Evolutionary conservation across 176 grass and related monocot species (phyloP).

Genomic region (Lolium multiflorum): DNA sequence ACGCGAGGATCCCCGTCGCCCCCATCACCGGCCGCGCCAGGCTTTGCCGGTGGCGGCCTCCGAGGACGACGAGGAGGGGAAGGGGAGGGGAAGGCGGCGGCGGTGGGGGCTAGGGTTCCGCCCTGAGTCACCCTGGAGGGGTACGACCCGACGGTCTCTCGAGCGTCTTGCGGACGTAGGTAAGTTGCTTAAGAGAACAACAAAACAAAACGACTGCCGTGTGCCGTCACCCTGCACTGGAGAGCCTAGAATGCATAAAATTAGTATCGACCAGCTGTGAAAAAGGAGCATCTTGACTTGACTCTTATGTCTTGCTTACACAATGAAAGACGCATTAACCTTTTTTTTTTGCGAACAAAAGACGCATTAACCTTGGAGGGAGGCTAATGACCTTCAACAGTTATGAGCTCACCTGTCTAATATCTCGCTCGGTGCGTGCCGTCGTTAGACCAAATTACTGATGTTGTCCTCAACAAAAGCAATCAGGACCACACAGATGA

Average conservation of each 20-base stretch:
- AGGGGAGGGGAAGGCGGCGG: too few species aligned
- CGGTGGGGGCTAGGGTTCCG: too few species aligned
- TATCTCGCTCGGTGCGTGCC: constrained; percentile 5
- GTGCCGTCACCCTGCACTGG: neutral
- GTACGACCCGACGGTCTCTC: too few species aligned
- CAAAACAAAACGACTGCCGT: neutral
- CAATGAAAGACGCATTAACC: neutral
- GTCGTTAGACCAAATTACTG: constrained; percentile 2
- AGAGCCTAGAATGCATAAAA: neutral
- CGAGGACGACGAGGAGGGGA: too few species aligned
- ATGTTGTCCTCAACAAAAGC: neutral
- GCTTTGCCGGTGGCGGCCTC: too few species aligned
- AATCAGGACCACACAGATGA: constrained; percentile 5
- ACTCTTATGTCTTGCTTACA: neutral
- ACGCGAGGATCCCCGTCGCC: too few species aligned
- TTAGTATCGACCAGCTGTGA: neutral
- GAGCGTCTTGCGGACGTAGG: neutral
- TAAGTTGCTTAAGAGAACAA: neutral
- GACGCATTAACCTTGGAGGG: neutral
- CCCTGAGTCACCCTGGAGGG: too few species aligned
- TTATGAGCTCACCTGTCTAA: neutral
- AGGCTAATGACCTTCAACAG: neutral
- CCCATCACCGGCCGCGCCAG: too few species aligned
- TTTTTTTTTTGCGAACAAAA: too few species aligned
- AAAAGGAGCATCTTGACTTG: neutral